Percentiles rank a stretch among this genome's conserved stretches.
These are phyloP conservation scores for Myriosclerotinia scirpicola DNA, from an alignment of 2,329 filamentous ascomycete genomes.

Conservation along the genomic window DNA sequence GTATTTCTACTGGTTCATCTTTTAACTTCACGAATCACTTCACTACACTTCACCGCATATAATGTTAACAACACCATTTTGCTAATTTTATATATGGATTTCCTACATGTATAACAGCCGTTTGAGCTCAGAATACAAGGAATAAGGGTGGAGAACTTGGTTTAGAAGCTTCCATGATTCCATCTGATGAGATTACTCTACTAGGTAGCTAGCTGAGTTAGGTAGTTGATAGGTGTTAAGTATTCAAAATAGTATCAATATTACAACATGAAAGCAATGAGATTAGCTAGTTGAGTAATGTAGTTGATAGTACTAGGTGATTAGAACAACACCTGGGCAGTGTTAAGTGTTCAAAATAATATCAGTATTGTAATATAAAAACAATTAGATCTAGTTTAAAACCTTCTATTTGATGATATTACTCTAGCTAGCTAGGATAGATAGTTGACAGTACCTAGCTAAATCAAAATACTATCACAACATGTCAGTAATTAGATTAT, in stretches of 20 bases:
- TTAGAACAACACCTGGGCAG: too few relatives aligned
- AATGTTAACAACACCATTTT: neutral
- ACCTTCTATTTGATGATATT: too few relatives aligned
- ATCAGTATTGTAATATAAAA: too few relatives aligned
- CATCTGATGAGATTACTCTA: neutral
- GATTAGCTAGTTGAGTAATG: too few relatives aligned
- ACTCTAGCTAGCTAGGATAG: too few relatives aligned
- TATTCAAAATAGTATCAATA: too few relatives aligned
- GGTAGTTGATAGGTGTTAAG: neutral
- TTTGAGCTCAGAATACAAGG: neutral
- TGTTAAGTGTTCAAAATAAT: neutral
- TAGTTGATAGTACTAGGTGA: too few relatives aligned
- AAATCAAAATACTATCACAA: too few relatives aligned
- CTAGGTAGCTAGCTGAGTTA: neutral
- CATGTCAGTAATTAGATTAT: neutral
- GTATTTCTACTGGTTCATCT: neutral
- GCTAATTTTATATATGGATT: constrained; percentile 1
- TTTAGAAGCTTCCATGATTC: neutral
- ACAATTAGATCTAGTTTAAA: too few relatives aligned
- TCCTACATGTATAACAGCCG: neutral
- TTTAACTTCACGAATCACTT: too few relatives aligned
- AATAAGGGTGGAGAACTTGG: neutral
- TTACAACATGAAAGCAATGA: neutral
- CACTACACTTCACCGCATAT: neutral
- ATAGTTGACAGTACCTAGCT: too few relatives aligned